Evolutionary conservation across 495 filamentous ascomycete genomes (phyloP), one percentile per base, ranked within the genome.

Genomic region (Neurospora sp.): DNA sequence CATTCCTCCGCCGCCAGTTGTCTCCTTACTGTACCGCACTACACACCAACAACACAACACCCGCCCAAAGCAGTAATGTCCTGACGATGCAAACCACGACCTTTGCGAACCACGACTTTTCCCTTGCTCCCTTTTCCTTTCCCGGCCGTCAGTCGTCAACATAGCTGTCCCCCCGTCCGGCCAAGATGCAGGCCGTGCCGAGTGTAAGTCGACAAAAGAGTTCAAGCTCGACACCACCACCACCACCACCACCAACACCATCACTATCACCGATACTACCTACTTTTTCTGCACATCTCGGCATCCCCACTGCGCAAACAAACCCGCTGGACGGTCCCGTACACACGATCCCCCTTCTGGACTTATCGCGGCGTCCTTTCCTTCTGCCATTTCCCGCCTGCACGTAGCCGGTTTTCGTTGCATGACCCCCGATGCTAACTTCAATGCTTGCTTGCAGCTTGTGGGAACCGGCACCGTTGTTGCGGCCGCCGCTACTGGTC

Each of bases 161-260:
- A 77, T 82, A 79, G 79, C 76, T 73, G 74, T 73, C 80, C 78
- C 78, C 53, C 53, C 22, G 27, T 37, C 53, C 77, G 77, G 79
- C 78, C 77, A 85, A 78, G 76, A 90, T 90, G 88, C 88, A 89
- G 84, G 85, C 88, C 48, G 82, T 90, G 80, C 88, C 88, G 77
- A 89, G 86, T 83, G 88, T 90, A 85, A 88, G 88, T 89, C 37
- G 48, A 22, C 31, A 75, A 69, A 74, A 44, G 42, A 44, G 38
- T 53, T 59, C 39, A 11, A 71, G 31, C n/a, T 31, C 69, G 27
- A 40, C 69, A 40, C 40, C 1, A 22, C 20, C 69, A 20, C 4
- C 27, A 61, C 53, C 20, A 40, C 3, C 37, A 46, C 40, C 70
- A 73, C 1, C 10, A 40, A 16, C 68, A 41, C 20, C 68, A 14